Evolutionary conservation across 306 rosid genomes (phyloP), one percentile per base, ranked within the genome.

Genomic region (Vigna trinervia): DNA sequence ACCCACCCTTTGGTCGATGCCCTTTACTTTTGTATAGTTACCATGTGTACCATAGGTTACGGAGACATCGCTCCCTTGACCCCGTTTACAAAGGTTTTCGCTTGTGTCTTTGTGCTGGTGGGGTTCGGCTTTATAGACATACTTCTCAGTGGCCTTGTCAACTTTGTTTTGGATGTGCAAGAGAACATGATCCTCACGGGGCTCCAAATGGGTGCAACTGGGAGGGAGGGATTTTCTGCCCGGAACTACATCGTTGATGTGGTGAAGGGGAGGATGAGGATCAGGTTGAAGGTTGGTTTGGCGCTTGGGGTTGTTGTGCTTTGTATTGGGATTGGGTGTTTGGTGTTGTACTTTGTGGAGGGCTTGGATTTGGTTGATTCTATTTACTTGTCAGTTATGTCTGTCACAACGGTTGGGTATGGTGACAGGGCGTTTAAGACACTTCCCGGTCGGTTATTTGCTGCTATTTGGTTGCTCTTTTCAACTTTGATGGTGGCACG

Each of bases 231-330:
- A 0, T 93, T 93, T 63, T 85, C 90, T 0, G 91, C 94, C 0
- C 74, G 90, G 63, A 80, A 87, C 66, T 93, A 87, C 63, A 86
- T 93, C 6, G 84, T 93, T 2, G 96, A 93, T 41, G 96, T 88
- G 84, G 97, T 86, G 0, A 93, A 93, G 72, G 96, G 97, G 2
- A 87, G 97, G 80, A 90, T 93, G 97, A 86, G 97, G 78, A 93
- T 93, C 41, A 84, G 96, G 28, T 73, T 90, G 82, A 93, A 90
- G 83, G 97, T 93, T 57, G 86, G 92, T 52, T 88, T 93, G 87
- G 97, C 97, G 5, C 90, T 93, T 30, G 94, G 96, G 11, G 94
- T 90, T 63, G 96, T 90, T 59, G 89, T 93, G 0, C 12, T 93
- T 73, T 90, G 94, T 78, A 88, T 90, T 78, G 96, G 94, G 30